A percentile compares a stretch with the other conserved stretches of the same genome.
phyloP scores from a whole-genome alignment of 176 grass and related monocot species.

The Aechmea fasciata region DNA sequence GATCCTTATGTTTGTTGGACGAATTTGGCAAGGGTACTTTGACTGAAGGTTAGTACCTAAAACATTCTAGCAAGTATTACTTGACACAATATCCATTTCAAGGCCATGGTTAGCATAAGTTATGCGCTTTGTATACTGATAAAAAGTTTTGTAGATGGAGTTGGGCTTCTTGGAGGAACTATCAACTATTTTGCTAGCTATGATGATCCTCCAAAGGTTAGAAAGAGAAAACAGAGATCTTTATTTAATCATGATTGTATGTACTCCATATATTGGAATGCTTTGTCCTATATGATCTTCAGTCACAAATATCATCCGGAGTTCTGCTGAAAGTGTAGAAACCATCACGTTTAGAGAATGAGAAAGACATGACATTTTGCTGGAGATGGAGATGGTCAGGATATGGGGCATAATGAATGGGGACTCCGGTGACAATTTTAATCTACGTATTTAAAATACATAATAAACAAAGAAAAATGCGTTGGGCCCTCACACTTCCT shows the following conservation, averaged over 20 bases:
- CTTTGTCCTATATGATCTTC: background rate
- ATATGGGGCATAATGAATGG: too few species aligned
- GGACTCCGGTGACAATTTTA: too few species aligned
- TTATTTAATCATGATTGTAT: slow-evolving; percentile 1
- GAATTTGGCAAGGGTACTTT: slow-evolving; percentile 98
- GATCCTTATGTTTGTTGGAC: slow-evolving; percentile 85
- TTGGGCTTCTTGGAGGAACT: slow-evolving; percentile 88
- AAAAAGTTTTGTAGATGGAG: slow-evolving; percentile 58
- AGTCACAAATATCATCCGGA: too few species aligned
- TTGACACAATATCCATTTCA: background rate
- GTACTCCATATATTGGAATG: slow-evolving; percentile 11
- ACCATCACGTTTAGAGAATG: too few species aligned
- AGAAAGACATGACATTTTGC: too few species aligned
- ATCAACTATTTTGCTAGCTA: slow-evolving; percentile 70
- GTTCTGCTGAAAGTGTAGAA: too few species aligned
- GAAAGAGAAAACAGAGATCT: background rate
- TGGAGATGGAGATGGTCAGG: too few species aligned
- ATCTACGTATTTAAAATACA: too few species aligned
- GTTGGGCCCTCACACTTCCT: too few species aligned
- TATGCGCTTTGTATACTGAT: slow-evolving; percentile 2
- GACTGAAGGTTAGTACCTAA: slow-evolving; percentile 56
- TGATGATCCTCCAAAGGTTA: slow-evolving; percentile 80
- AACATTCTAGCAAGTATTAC: background rate
- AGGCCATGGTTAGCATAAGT: background rate
- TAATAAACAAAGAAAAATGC: too few species aligned